Evolutionary conservation across 305 asterid genomes (phyloP), one percentile per base, ranked within the genome.

Genomic region (Andrographis paniculata): DNA sequence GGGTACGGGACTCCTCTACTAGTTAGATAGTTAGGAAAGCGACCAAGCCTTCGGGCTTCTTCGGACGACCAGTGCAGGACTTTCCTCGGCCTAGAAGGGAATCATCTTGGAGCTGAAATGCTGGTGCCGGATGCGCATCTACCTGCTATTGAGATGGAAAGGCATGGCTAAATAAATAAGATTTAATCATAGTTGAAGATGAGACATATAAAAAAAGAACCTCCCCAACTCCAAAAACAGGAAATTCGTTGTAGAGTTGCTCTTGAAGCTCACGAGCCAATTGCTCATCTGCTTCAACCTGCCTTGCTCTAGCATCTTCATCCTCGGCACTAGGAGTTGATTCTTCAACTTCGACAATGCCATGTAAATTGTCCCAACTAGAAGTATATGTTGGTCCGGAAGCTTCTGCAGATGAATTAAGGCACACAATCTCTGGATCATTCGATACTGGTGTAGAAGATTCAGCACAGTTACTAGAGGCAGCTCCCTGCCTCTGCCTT

Each of bases 261-360:
- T 89, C 88, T 70, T 89, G 98, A 53, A 89, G 93, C 53, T 89
- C 95, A 55, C 74, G 84, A 61, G 98, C 98, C 61, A 89, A 60
- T 48, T 55, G 73, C 62, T 82, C 98, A 67, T 85, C 98, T 13
- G 93, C 89, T 73, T 85, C 98, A 57, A 89, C 55, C 70, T 89
- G 98, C 60, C 79, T 74, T 9, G 76, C 70, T 73, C 70, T 78
- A 60, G 64, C 77, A 48, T 56, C 75, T 52, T 67, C 75, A 31
- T 48, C 59, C 66, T 69, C 65, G 31, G 35, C 36, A 45, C 55
- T 71, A 55, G 86, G 78, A 66, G 79, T 67, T 59, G 60, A 56
- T 48, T 74, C 84, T 55, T 70, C 82, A 53, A 72, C 58, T 59
- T 75, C 81, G 56, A 79, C 69, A 39, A 72, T 60, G 49, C 69